A percentile compares a stretch with the other conserved stretches of the same genome.
Conservation (phyloP, 176 grass and related monocot genomes). For the Luzula sylvatica region DNA sequence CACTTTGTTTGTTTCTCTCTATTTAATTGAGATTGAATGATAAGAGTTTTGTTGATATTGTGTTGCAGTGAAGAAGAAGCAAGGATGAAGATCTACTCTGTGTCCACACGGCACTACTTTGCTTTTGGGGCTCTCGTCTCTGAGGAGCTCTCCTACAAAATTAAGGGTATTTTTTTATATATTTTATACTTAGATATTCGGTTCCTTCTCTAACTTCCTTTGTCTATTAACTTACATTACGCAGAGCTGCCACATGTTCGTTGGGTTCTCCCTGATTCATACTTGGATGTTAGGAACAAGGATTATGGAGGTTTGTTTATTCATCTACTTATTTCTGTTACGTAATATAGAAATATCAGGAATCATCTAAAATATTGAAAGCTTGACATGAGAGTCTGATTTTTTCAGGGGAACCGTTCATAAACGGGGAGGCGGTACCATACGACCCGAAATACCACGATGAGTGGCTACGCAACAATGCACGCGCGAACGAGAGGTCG, state of each 20-base stretch:
- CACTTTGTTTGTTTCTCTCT: neutral
- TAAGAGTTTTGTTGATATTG: neutral
- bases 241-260: slow-evolving; percentile 53
- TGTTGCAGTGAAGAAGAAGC: slow-evolving; percentile 70
- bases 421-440: slow-evolving; percentile 74
- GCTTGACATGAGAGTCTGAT: no score
- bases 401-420: slow-evolving; percentile 73
- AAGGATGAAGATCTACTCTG: slow-evolving; percentile 75
- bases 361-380: no score
- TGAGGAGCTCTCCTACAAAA: slow-evolving; percentile 69
- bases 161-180: slow-evolving; percentile 51
- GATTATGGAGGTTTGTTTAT: slow-evolving; percentile 69
- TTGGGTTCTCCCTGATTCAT: slow-evolving; percentile 95
- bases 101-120: slow-evolving; percentile 84
- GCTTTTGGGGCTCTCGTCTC: slow-evolving; percentile 80
- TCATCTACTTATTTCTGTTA: neutral
- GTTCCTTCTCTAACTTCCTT: neutral
- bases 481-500: slow-evolving; percentile 39
- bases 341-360: no score
- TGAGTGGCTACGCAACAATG: slow-evolving; percentile 74
- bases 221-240: slow-evolving; percentile 2
- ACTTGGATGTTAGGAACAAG: slow-evolving; percentile 71
- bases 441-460: slow-evolving; percentile 85
- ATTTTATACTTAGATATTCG: neutral
- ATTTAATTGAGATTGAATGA: neutral